phyloP scores from a whole-genome alignment of 495 filamentous ascomycete genomes.

The Ramalina peruviana region DNA sequence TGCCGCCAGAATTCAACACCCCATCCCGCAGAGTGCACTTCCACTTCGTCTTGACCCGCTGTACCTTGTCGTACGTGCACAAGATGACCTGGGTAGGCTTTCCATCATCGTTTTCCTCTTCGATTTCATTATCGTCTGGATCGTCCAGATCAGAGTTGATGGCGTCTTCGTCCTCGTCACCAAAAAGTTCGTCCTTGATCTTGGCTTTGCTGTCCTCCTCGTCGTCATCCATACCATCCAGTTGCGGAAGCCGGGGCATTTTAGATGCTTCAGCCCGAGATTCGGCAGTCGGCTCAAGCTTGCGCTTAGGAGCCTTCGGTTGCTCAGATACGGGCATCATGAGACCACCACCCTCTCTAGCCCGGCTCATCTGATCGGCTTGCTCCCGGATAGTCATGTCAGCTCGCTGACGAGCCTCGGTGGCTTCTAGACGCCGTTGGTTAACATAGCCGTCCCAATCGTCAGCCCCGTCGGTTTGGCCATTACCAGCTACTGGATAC shows the following conservation, averaged over 20 bases:
- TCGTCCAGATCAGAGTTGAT: conserved; percentile 99
- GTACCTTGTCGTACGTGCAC: conserved; percentile 98
- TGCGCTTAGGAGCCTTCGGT: conserved; percentile 12
- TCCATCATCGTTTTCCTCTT: conserved; percentile 72
- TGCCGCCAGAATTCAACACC: conserved; percentile 76
- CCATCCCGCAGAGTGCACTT: conserved; percentile 98
- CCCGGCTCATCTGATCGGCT: conserved; percentile 50
- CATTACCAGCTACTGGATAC: conserved; percentile 23
- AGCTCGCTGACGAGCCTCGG: conserved; percentile 7
- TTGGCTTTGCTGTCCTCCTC: conserved; percentile 35
- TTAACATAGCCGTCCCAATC: conserved; percentile 49
- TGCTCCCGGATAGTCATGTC: conserved; percentile 42
- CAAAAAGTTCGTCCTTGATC: conserved; percentile 38
- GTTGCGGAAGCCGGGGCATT: conserved; percentile 26
- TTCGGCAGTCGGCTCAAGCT: conserved; percentile 14
- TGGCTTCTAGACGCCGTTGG: conserved; percentile 37
- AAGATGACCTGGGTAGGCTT: conserved; percentile 73
- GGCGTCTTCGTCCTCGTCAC: conserved; percentile 70
- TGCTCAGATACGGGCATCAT: conserved; percentile 49
- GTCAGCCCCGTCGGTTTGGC: conserved; percentile 63
- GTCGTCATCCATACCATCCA: conserved; percentile 48
- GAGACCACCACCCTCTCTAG: conserved; percentile 68
- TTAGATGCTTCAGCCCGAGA: conserved; percentile 8
- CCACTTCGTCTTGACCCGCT: conserved; percentile 99
- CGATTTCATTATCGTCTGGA: conserved; percentile 66